phyloP scores from a whole-genome alignment of 73 alveolate genomes.

The Paramecium sonneborni region DNA sequence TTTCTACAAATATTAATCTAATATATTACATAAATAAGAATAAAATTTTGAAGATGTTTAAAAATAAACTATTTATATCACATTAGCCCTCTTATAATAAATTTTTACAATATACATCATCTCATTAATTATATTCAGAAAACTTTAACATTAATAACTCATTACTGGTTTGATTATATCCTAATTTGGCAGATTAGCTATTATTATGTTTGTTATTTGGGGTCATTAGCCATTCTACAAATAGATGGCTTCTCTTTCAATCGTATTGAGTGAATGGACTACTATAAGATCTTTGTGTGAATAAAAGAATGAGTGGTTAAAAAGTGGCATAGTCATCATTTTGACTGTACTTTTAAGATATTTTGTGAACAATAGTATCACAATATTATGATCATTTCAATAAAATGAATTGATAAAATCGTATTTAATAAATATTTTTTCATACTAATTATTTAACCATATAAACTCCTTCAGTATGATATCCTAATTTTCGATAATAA shows the following conservation, averaged over 20 bases:
- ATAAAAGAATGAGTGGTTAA: neutral
- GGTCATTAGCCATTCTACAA: neutral
- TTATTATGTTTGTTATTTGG: conserved; percentile 36
- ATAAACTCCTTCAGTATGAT: conserved; percentile 92
- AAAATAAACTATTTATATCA: neutral
- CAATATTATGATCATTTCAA: neutral
- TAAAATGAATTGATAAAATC: too few relatives aligned
- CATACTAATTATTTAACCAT: conserved; percentile 89
- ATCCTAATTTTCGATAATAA: conserved; percentile 95
- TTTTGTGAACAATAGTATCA: neutral
- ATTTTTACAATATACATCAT: neutral
- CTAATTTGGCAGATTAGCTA: conserved; percentile 29
- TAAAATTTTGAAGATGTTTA: neutral
- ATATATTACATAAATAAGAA: neutral
- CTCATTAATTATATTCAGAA: neutral
- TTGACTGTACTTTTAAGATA: neutral
- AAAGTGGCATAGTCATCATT: neutral
- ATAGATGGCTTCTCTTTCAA: neutral
- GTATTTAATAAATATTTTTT: neutral
- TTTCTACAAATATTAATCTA: neutral
- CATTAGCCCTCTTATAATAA: neutral
- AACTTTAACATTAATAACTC: neutral
- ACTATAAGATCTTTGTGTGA: conserved; percentile 22
- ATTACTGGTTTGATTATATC: conserved; percentile 12
- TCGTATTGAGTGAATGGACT: neutral